Evolutionary conservation across 257 asterid genomes (phyloP).

Genomic region (Henckelia pumila): DNA sequence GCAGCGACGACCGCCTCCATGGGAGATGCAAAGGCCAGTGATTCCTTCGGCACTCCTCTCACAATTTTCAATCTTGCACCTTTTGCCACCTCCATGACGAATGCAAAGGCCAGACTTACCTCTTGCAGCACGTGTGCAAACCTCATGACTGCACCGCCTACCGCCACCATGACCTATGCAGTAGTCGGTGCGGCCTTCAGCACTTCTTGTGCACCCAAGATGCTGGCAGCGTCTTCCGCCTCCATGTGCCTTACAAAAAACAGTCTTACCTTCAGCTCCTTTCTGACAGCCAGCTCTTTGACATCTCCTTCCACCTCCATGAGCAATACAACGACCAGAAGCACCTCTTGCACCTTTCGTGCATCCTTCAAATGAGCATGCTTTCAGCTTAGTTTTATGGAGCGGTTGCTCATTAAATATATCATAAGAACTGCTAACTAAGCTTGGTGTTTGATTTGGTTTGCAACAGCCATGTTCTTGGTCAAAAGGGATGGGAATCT

Average conservation of each 20-base stretch:
- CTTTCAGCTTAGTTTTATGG: conserved; percentile 35
- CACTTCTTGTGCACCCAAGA: conserved; percentile 69
- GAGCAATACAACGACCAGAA: conserved; percentile 64
- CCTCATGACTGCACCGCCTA: conserved; percentile 47
- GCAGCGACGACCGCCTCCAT: conserved; percentile 66
- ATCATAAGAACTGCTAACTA: conserved; percentile 24
- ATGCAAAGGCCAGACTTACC: conserved; percentile 59
- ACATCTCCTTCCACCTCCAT: conserved; percentile 71
- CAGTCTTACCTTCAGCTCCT: conserved; percentile 65
- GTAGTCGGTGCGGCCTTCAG: conserved; percentile 62
- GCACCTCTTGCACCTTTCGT: conserved; percentile 71
- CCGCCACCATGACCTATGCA: conserved; percentile 70
- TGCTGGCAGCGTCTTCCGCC: conserved; percentile 57
- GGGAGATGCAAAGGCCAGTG: conserved; percentile 62
- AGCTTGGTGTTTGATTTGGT: conserved; percentile 21
- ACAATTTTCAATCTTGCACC: conserved; percentile 54
- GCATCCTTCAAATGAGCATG: conserved; percentile 53
- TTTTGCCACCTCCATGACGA: conserved; percentile 71
- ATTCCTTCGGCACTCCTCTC: conserved; percentile 53
- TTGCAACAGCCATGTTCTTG: conserved; percentile 18
- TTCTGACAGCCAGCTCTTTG: conserved; percentile 54
- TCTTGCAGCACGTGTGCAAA: conserved; percentile 59
- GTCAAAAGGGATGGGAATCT: conserved; percentile 16
- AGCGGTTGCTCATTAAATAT: conserved; percentile 24
- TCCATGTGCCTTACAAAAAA: conserved; percentile 62